Base-by-base conservation (phyloP, 495 filamentous ascomycete genomes). In the Podospora appendiculata region DNA sequence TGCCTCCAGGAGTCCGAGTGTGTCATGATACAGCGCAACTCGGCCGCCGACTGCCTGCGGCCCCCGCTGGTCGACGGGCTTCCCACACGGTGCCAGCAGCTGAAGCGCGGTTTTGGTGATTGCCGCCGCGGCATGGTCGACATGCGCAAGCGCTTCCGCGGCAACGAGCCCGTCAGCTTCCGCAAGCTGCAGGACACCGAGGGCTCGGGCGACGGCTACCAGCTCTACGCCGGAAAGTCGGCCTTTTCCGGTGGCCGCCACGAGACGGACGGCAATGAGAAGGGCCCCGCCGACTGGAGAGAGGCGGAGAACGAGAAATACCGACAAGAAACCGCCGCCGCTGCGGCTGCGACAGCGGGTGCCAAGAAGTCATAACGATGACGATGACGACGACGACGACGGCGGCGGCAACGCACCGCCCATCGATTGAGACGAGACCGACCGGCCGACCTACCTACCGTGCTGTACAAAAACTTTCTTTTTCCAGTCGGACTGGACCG, bases 131-230 rank as follows among this genome's bases (percentile, higher is more conserved):
- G 94, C 47, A 82, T 94, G 83, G 81, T 97, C 62, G 93, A 98
- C 71, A 98, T 98, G 94, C 86, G 94, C 63, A 98, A 98, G 70
- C 85, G 94, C 18, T 97, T 98, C 73, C 80, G 94, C 41, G 94
- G 93, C n/a, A 97, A 98, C 71, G 79, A 87, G 58, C 90, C 93
- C 42, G 77, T 95, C 55, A 76, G 81, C 25, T 77, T 87, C 32
- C 58, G 61, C 39, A 70, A 73, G 45, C 73, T 82, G 55, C 83
- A 90, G 59, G 77, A 87, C 45, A 75, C 73, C 38, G 80, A 78
- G 34, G 72, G 75, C 41, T 63, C 71, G 17, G 67, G 70, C 45
- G 75, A 76, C 17, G 73, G 75, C 6, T 75, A 77, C 51, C 87
- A 91, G 66, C 65, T 96, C 46, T 96, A 96, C 68, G 88, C 81